phyloP scores from a whole-genome alignment of 305 asterid genomes.

The Rubia peregrina region DNA sequence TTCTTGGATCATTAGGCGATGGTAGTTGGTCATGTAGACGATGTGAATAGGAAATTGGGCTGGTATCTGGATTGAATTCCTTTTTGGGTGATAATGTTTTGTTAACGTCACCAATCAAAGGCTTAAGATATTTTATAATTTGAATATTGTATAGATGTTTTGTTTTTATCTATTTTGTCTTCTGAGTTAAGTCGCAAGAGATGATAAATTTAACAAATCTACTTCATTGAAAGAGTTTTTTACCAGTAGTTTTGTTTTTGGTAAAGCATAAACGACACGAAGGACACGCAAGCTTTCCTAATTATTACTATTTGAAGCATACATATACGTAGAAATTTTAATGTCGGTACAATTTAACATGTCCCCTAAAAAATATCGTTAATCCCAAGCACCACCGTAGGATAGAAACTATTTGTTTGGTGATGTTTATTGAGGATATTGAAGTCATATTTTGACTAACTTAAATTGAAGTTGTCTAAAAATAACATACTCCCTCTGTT shows the following conservation, averaged over 20 bases:
- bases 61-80: constrained; percentile 3
- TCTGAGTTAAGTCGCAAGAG: constrained; percentile 8
- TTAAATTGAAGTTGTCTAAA: too few species aligned
- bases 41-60: constrained; percentile 36
- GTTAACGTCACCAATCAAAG: too few species aligned
- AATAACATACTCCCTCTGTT: too few species aligned
- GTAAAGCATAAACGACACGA: not conserved
- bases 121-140: too few species aligned
- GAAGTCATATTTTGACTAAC: too few species aligned
- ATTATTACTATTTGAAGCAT: too few species aligned
- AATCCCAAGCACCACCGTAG: too few species aligned
- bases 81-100: not conserved
- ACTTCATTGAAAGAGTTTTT: not conserved
- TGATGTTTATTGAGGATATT: too few species aligned
- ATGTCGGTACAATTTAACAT: too few species aligned
- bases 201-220: not conserved
- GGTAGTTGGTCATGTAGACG: constrained; percentile 16
- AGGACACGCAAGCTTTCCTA: not conserved
- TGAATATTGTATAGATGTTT: not conserved
- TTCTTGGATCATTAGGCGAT: constrained; percentile 38
- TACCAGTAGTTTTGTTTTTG: not conserved
- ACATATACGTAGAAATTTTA: too few species aligned
- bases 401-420: too few species aligned
- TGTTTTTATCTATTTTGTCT: constrained; percentile 10
- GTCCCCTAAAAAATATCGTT: too few species aligned